A percentile compares a stretch with the other conserved stretches of the same genome.
Evolutionary conservation across 2,329 filamentous ascomycete species (phyloP).

Genomic region (Pseudopyricularia cyperi): DNA sequence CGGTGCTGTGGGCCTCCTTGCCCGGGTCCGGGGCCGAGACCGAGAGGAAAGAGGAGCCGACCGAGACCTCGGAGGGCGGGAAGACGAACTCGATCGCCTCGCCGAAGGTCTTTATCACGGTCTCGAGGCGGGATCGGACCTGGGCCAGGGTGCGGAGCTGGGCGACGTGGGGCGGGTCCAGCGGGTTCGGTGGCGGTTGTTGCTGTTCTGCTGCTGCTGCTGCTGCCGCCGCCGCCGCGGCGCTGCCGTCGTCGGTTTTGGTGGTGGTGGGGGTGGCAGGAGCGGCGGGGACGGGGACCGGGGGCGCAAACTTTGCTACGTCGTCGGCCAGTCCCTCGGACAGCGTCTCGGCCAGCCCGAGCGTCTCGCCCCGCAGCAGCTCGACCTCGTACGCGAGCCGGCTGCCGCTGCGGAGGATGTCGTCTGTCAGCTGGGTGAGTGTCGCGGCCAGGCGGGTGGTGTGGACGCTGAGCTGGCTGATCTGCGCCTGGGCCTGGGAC

Average conservation of each 20-base stretch:
- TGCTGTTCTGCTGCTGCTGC: constrained; percentile 4
- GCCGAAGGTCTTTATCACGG: constrained; percentile 82
- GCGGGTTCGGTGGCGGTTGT: constrained; percentile 5
- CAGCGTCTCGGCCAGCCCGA: constrained; percentile 67
- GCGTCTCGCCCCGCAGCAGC: constrained; percentile 74
- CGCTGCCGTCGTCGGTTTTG: neutral
- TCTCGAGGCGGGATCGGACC: constrained; percentile 73
- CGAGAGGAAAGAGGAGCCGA: constrained; percentile 76
- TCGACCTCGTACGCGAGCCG: constrained; percentile 91
- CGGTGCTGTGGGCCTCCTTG: constrained; percentile 48
- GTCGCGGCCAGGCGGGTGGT: constrained; percentile 70
- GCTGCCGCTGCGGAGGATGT: constrained; percentile 80
- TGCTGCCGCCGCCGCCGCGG: neutral
- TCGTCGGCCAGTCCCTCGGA: constrained; percentile 60
- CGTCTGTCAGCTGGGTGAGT: constrained; percentile 83
- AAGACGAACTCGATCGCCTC: constrained; percentile 93
- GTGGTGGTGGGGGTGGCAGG: neutral
- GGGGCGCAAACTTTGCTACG: constrained; percentile 57
- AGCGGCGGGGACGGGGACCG: constrained; percentile 16
- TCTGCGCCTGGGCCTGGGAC: constrained; percentile 66
- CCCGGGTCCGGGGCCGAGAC: constrained; percentile 75
- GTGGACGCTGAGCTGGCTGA: constrained; percentile 80
- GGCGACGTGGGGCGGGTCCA: constrained; percentile 56
- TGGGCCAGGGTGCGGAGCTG: constrained; percentile 72
- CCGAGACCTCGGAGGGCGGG: constrained; percentile 73